Conservation (phyloP, 305 asterid species). For the Vinca major region DNA sequence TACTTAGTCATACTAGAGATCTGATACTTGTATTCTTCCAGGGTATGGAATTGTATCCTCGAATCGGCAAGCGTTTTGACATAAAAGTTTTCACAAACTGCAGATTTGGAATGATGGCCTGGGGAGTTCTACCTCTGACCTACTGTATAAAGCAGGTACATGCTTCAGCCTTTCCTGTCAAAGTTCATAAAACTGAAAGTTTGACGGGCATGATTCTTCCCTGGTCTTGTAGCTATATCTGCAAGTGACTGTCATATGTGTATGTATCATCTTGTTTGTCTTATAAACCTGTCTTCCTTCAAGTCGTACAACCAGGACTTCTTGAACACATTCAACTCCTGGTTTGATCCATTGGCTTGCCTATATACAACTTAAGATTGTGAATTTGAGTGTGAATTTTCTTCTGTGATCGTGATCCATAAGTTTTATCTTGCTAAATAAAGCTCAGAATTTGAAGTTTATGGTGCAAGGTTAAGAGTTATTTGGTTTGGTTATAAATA, state of each 20-base stretch:
- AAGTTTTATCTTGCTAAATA: neutral
- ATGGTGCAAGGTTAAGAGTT: conserved; percentile 8
- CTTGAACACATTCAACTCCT: neutral
- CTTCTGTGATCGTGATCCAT: neutral
- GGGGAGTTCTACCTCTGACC: conserved; percentile 93
- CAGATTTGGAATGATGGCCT: conserved; percentile 97
- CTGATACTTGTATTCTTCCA: conserved; percentile 23
- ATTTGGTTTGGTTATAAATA: conserved; percentile 1
- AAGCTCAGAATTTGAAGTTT: neutral
- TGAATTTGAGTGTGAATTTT: neutral
- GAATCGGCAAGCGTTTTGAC: conserved; percentile 85
- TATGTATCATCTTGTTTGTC: conserved; percentile 1
- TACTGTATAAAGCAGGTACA: conserved; percentile 91
- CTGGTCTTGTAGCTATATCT: neutral
- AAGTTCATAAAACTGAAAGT: neutral
- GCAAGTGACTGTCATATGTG: neutral
- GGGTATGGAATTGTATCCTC: conserved; percentile 99
- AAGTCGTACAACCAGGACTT: neutral
- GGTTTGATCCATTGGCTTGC: conserved; percentile 2
- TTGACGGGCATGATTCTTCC: neutral
- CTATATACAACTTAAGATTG: neutral
- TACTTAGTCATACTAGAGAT: conserved; percentile 3
- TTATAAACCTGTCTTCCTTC: neutral
- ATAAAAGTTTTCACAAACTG: conserved; percentile 94
- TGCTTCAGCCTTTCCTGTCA: conserved; percentile 8